Evolutionary conservation across 1,139 yeast species (phyloP), one percentile per base, ranked within the genome.

Genomic region (Candida gigantensis): DNA sequence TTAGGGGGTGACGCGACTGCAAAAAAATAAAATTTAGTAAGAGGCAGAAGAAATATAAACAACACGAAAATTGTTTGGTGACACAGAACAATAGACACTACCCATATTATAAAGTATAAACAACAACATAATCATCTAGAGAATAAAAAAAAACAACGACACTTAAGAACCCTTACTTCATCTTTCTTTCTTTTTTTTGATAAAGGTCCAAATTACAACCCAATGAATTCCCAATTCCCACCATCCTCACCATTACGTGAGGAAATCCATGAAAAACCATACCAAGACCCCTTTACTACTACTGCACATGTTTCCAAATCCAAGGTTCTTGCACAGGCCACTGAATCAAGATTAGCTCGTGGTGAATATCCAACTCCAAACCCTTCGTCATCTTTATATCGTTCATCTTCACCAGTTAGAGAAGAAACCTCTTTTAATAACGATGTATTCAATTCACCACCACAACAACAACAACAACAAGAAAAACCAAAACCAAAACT

Each of bases 181-280:
- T 20, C 12, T 20, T 29, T 14, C 14, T 15, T 25, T 15, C 28
- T 30, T n/a, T 15, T 6, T 9, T 16, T 23, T 20, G n/a, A 9
- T 23, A 23, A 13, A 13, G 12, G 12, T 6, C 11, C 24, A 28
- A 12, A 7, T 8, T 11, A 13, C 16, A 43, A 41, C 44, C 36
- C 44, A 6, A 27, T 33, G 28, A 38, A 34, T 29, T 44, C 42
- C 37, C 49, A 45, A 37, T 79, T 78, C 55, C 84, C 84, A 9
- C 86, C 86, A 14, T 79, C 85, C 18, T 80, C 85, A 20, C 85
- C 86, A 2, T 67, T 77, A 41, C 55, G 69, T 37, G 64, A 62
- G 38, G 55, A 52, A 30, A 24, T 19, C 18, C 5, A 18, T 6
- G 21, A 34, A 18, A 28, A 30, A n/a, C 12, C 34, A 4, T 29